These are phyloP conservation scores for Alternaria sp. DNA, from an alignment of 2,329 filamentous ascomycete genomes.

Conservation along the genomic window DNA sequence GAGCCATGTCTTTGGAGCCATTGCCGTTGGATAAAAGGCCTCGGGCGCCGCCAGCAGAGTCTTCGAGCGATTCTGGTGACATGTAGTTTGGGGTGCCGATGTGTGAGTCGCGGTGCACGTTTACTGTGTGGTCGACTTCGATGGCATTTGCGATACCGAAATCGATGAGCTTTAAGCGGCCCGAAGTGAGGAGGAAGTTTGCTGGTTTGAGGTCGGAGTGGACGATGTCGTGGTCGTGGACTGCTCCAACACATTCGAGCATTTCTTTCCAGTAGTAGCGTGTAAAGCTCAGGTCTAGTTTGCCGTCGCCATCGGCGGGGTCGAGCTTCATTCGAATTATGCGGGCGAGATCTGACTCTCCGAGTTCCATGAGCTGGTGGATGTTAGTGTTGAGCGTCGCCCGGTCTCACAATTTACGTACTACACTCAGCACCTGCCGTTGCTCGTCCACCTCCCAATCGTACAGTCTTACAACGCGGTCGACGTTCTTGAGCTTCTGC, in stretches of 20 bases:
- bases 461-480: constrained; percentile 87
- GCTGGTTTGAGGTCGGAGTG: constrained; percentile 97
- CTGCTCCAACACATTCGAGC: constrained; percentile 90
- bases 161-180: constrained; percentile 92
- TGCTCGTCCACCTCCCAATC: constrained; percentile 95
- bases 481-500: constrained; percentile 80
- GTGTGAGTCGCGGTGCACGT: constrained; percentile 94
- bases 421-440: constrained; percentile 85
- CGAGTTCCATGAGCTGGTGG: constrained; percentile 89
- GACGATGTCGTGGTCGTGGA: constrained; percentile 90
- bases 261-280: constrained; percentile 99
- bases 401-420: constrained; percentile 57
- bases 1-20: constrained; percentile 80
- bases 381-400: constrained; percentile 18
- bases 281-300: constrained; percentile 87
- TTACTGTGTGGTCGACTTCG: constrained; percentile 92
- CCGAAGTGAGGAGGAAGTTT: constrained; percentile 93
- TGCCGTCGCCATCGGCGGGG: constrained; percentile 56
- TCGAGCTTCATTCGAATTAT: constrained; percentile 75
- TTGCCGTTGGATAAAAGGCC: constrained; percentile 50
- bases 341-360: constrained; percentile 90
- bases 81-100: constrained; percentile 98
- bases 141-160: constrained; percentile 99
- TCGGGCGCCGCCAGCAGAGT: constrained; percentile 72
- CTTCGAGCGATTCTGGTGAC: constrained; percentile 92